Evolutionary conservation across 1,284 basidiomycete genomes (phyloP).

Genomic region (Phenoliferia sp.): DNA sequence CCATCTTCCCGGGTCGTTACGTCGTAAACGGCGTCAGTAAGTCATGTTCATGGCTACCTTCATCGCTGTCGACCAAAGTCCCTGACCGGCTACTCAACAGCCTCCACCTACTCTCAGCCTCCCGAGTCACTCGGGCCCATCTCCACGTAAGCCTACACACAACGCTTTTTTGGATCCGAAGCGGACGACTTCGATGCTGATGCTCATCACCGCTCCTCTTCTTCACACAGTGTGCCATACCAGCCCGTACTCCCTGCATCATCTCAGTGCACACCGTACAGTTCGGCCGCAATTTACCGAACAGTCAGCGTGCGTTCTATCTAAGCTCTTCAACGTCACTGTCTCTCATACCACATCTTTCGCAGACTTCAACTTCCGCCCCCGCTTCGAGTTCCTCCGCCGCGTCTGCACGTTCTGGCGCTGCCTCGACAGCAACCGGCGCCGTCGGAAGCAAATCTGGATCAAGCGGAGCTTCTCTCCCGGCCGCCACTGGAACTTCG

Average conservation of each 20-base stretch:
- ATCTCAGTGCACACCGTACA: slow-evolving; percentile 57
- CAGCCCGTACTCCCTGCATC: slow-evolving; percentile 55
- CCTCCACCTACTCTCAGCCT: slow-evolving; percentile 25
- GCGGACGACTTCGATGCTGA: background rate
- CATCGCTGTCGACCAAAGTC: background rate
- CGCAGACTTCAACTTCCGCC: no score
- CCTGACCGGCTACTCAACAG: background rate
- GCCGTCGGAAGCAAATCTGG: no score
- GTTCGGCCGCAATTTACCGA: slow-evolving; percentile 56
- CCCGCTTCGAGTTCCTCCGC: no score
- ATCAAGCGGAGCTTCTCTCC: no score
- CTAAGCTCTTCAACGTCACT: no score
- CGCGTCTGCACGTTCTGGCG: no score
- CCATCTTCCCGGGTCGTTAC: slow-evolving; percentile 57
- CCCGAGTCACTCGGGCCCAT: slow-evolving; percentile 21
- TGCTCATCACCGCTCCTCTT: background rate
- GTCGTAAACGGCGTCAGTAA: slow-evolving; percentile 39
- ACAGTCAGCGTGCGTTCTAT: no score
- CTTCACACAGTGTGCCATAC: slow-evolving; percentile 53
- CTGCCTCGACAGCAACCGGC: no score
- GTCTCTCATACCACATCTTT: no score
- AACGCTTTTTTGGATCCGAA: no score
- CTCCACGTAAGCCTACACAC: background rate
- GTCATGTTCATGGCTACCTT: background rate
- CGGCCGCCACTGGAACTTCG: no score